Conservation (phyloP, 2,329 filamentous ascomycete genomes). For the Sporothrix brasiliensis region DNA sequence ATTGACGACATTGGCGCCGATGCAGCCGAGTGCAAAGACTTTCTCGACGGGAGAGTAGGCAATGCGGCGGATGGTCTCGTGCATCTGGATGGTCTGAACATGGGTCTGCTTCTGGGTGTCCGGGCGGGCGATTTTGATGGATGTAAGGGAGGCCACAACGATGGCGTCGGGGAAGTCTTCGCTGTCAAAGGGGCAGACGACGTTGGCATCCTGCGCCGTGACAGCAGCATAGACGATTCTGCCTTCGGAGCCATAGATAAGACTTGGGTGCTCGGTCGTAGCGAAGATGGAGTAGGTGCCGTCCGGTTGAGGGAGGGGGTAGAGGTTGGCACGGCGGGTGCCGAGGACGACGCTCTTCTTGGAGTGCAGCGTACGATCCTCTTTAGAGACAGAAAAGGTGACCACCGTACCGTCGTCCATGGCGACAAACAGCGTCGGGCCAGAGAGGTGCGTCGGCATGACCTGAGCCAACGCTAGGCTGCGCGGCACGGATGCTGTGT, state of each 20-base stretch:
- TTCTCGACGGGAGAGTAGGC: conserved; percentile 79
- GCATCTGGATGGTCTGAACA: conserved; percentile 75
- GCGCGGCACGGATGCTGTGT: conserved; percentile 77
- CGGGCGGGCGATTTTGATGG: conserved; percentile 77
- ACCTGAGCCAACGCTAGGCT: conserved; percentile 80
- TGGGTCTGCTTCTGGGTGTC: conserved; percentile 87
- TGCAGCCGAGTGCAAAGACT: conserved; percentile 84
- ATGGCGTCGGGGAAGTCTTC: conserved; percentile 80
- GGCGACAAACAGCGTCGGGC: conserved; percentile 80
- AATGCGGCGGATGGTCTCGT: conserved; percentile 82
- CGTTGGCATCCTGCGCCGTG: conserved; percentile 81
- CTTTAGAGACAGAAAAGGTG: conserved; percentile 71
- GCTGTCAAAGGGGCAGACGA: conserved; percentile 79
- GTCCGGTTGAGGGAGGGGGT: conserved; percentile 70
- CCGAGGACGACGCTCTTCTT: conserved; percentile 84
- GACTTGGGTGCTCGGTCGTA: conserved; percentile 88
- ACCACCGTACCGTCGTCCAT: conserved; percentile 92
- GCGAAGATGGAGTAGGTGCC: conserved; percentile 82
- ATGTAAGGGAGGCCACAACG: conserved; percentile 73
- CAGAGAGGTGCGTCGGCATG: conserved; percentile 59
- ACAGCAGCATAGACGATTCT: conserved; percentile 91
- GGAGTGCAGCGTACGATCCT: conserved; percentile 65
- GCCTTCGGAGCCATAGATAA: conserved; percentile 88
- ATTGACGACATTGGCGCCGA: conserved; percentile 70
- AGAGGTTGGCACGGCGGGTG: conserved; percentile 80